phyloP scores from a whole-genome alignment of 78 protist genomes.

The Dictyostelium purpureum region DNA sequence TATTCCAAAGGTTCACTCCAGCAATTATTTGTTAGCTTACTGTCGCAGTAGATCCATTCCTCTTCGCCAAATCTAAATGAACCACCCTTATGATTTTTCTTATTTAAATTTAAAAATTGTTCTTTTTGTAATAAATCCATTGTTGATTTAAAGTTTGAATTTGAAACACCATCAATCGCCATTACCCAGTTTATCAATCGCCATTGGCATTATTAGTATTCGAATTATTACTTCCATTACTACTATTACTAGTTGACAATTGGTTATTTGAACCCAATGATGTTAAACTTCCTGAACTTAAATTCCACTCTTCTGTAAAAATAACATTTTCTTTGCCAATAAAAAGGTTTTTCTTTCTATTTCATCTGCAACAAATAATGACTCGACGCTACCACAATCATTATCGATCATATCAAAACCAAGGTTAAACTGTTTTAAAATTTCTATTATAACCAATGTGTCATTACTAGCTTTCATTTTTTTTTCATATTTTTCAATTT shows the following conservation, averaged over 20 bases:
- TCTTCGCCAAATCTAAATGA: constrained; percentile 43
- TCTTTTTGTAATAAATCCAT: constrained; percentile 52
- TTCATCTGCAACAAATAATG: constrained; percentile 15
- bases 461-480: constrained; percentile 14
- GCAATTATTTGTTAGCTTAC: constrained; percentile 8
- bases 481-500: constrained; percentile 39
- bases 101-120: constrained; percentile 1
- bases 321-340: constrained; percentile 36
- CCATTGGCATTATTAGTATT: constrained; percentile 12
- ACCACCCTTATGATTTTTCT: constrained; percentile 43
- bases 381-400: not conserved
- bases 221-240: not conserved
- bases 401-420: constrained; percentile 36
- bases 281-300: not conserved
- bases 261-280: not conserved
- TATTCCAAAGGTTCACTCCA: constrained; percentile 42
- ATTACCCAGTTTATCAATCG: constrained; percentile 15
- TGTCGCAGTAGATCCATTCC: constrained; percentile 66
- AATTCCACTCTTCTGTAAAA: not conserved
- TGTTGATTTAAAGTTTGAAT: constrained; percentile 62
- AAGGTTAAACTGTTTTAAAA: constrained; percentile 55
- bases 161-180: constrained; percentile 53
- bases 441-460: constrained; percentile 24
- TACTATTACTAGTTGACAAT: not conserved
- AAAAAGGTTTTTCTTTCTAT: constrained; percentile 64